Evolutionary conservation across 2,329 filamentous ascomycete species (phyloP), one percentile per base, ranked within the genome.

Genomic region (Hymenoscyphus fructigenus): DNA sequence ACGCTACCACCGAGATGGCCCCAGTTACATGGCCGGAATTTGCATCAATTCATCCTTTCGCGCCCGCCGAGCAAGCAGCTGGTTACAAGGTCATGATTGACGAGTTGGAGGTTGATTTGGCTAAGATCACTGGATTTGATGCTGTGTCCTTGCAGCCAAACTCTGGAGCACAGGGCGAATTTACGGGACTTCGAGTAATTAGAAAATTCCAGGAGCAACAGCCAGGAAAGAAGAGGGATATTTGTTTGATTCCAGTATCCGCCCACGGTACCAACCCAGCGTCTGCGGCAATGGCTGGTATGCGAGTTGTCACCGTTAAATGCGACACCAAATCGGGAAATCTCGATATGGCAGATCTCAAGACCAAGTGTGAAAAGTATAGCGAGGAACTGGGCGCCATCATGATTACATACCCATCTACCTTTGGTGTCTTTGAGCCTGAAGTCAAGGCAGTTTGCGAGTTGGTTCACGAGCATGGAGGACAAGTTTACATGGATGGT

Each of bases 401-500:
- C 79, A 97, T 97, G 94, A 86, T 98, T 73, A 98, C 94, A 1
- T 98, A 98, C 76, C 94, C 94, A 36, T 95, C 91, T 77, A 98
- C 94, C 0, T 98, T 91, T 71, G 94, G 94, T 76, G 92, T 98
- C 34, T 98, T 96, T 75, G 94, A 98, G 82, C 93, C 93, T 2
- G 85, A 88, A 69, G 87, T 97, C 76, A 95, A 93, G 81, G 86
- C 91, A 75, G 93, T 89, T 17, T 97, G 93, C 78, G 82, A 92
- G 63, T 82, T 96, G 34, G 92, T 98, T 20, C 94, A 98, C 80
- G 79, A 90, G 69, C 82, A 96, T 75, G 94, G 94, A 61, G 94
- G 94, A 10, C 92, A 96, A 75, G 94, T 98, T 17, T 98, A 97
- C 82, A 97, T 98, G 94, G 94, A 98, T 76, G 94, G 94, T 58